Evolutionary conservation across 352 stramenopile species (phyloP), one percentile per base, ranked within the genome.

Genomic region (Pythium rishiriense): DNA sequence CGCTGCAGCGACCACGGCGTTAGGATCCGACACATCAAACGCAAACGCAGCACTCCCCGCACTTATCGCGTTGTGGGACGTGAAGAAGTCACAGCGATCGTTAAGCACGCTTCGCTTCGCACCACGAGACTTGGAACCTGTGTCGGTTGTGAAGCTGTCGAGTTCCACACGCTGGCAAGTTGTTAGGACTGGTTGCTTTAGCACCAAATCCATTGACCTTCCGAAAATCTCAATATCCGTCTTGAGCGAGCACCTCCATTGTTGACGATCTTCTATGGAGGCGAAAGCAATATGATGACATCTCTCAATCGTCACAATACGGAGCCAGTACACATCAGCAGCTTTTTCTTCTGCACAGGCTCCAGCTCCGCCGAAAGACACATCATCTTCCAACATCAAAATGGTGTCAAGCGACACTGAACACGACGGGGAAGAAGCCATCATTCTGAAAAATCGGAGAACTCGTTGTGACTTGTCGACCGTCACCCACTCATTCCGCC

Each of bases 401-500:
- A 85, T 63, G 0, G 69, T 49, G 28, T 76, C 73, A 0, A 88
- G 11, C 1, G 64, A 42, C 10, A 88, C 69, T 1, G 65, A 45
- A 17, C 80, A 70, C 26, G 72, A 74, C 3, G 64, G 60, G 1
- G 59, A 62, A 14, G 74, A 84, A 14, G 74, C 58, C 45, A 77
- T 67, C 61, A 78, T 79, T 0, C 76, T 70, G 43, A 81, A 84
- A 49, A 88, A 85, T 0, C 74, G 70, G 2, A 88, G 60, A 8
- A 72, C 42, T 14, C 70, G 67, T 1, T 70, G 64, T 9, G 60
- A 48, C 26, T 70, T 68, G 54, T 88, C 75, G 2, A 88, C 45
- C n/a, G 69, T 74, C 14, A 85, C 52, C 76, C 76, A 88, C 48
- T 88, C 79, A 55, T 85, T 74, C 15, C 79, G 69, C 79, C 79